These are phyloP conservation scores for Craterostigma plantagineum DNA, from an alignment of 257 asterid genomes.

Conservation along the genomic window DNA sequence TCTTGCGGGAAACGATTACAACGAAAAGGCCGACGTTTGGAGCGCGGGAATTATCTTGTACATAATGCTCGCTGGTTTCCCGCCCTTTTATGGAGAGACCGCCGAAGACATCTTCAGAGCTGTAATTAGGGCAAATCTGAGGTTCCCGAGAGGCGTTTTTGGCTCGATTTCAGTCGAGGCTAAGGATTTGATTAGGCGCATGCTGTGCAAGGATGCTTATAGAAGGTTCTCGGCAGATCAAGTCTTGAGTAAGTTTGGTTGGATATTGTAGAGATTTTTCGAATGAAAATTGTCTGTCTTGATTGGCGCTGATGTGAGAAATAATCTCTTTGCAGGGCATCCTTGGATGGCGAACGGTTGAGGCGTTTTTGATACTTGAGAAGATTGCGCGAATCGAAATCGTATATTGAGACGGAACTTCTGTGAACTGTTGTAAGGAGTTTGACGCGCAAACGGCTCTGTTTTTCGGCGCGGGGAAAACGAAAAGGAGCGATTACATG, in stretches of 20 bases:
- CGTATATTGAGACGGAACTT: no score
- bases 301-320: neutral
- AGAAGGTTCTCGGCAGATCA: slow-evolving; percentile 36
- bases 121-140: slow-evolving; percentile 29
- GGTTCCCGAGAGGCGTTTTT: slow-evolving; percentile 32
- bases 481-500: no score
- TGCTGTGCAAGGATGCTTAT: slow-evolving; percentile 33
- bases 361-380: slow-evolving; percentile 1
- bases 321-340: slow-evolving; percentile 27
- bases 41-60: slow-evolving; percentile 44
- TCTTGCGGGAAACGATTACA: slow-evolving; percentile 23
- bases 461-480: no score
- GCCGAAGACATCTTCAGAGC: slow-evolving; percentile 28
- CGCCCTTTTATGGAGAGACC: slow-evolving; percentile 42
- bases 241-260: slow-evolving; percentile 47
- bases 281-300: neutral
- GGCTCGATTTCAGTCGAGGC: slow-evolving; percentile 25
- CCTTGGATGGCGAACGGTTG: slow-evolving; percentile 39
- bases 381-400: no score
- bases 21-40: slow-evolving; percentile 45
- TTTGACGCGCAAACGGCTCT: no score
- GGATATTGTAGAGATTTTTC: neutral
- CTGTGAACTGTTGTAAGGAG: no score
- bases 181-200: slow-evolving; percentile 37
- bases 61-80: slow-evolving; percentile 35